phyloP scores from a whole-genome alignment of 768 basidiomycete species.

The Phylloporus rhodoxanthus region DNA sequence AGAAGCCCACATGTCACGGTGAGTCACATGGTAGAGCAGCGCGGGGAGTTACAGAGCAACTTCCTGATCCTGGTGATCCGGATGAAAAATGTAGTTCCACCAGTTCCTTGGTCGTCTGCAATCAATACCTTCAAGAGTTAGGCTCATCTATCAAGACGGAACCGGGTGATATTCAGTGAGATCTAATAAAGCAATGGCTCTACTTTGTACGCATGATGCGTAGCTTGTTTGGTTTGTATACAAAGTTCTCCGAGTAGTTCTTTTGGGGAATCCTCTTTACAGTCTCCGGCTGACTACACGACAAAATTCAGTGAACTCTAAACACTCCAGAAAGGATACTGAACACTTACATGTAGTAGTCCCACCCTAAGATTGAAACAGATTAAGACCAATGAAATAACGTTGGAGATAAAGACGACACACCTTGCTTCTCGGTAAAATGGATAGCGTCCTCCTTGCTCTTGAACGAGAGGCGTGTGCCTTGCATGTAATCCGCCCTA shows the following conservation, averaged over 20 bases:
- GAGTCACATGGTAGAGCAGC: background rate
- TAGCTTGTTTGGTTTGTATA: constrained; percentile 74
- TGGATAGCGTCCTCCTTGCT: constrained; percentile 88
- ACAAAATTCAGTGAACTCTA: constrained; percentile 1
- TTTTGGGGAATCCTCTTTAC: constrained; percentile 74
- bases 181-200: constrained; percentile 25
- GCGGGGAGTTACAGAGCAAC: background rate
- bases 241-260: constrained; percentile 88
- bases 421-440: constrained; percentile 96
- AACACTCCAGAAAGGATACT: constrained; percentile 3
- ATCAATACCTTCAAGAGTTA: background rate
- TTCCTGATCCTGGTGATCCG: background rate
- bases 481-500: constrained; percentile 96
- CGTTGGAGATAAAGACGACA: constrained; percentile 8
- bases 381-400: constrained; percentile 1
- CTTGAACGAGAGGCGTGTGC: constrained; percentile 74
- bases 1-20: background rate
- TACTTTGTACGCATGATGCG: constrained; percentile 91
- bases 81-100: background rate
- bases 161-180: background rate
- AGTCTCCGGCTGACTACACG: constrained; percentile 48
- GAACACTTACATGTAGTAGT: constrained; percentile 75
- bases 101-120: background rate
- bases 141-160: background rate
- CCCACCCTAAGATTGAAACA: constrained; percentile 64